These are phyloP conservation scores for Amanita jacksonii DNA, from an alignment of 768 basidiomycete species.

Conservation along the genomic window DNA sequence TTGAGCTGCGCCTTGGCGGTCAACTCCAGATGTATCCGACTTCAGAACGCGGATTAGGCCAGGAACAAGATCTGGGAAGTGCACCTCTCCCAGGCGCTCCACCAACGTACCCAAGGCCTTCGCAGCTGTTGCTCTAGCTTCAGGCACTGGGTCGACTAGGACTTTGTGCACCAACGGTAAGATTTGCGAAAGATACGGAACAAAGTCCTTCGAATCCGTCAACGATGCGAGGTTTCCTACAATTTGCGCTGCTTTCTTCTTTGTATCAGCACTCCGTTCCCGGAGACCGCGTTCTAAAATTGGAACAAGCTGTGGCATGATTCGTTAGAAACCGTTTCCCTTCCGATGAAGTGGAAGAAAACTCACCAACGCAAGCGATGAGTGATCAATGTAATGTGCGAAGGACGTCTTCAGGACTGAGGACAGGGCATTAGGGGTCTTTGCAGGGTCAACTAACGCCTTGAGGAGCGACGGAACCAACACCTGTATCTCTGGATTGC, in stretches of 20 bases:
- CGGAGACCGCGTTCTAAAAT: slow-evolving; percentile 89
- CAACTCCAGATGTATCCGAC: slow-evolving; percentile 89
- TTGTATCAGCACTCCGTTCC: slow-evolving; percentile 88
- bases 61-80: slow-evolving; percentile 96
- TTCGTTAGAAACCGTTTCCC: background rate
- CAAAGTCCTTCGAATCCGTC: slow-evolving; percentile 85
- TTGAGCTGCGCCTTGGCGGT: slow-evolving; percentile 96
- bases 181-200: slow-evolving; percentile 85
- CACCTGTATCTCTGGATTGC: slow-evolving; percentile 91
- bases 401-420: slow-evolving; percentile 90
- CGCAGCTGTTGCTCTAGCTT: slow-evolving; percentile 94
- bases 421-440: slow-evolving; percentile 79
- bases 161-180: slow-evolving; percentile 89
- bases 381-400: slow-evolving; percentile 96
- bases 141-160: slow-evolving; percentile 94
- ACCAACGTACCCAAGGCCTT: slow-evolving; percentile 96
- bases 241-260: slow-evolving; percentile 93
- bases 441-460: slow-evolving; percentile 90
- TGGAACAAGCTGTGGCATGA: slow-evolving; percentile 63
- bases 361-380: slow-evolving; percentile 76
- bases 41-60: slow-evolving; percentile 80
- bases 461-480: slow-evolving; percentile 86
- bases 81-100: slow-evolving; percentile 86
- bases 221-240: slow-evolving; percentile 94
- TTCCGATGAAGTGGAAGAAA: background rate